These are phyloP conservation scores for Rhodosporidiobolus odoratus DNA, from an alignment of 768 basidiomycete species.

Conservation along the genomic window DNA sequence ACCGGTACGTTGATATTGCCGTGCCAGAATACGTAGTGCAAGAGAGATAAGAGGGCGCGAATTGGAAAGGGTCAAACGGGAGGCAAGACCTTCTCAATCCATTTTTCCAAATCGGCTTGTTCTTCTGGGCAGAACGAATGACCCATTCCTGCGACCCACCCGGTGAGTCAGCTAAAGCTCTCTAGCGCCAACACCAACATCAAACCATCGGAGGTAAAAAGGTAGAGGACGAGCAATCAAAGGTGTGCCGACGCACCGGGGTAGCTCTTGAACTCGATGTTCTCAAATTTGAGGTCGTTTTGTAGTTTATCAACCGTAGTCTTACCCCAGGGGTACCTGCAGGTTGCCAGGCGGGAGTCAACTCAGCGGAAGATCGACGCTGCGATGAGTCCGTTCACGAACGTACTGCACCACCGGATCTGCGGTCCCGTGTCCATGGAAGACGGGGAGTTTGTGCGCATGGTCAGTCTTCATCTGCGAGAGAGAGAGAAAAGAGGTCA, in stretches of 20 bases:
- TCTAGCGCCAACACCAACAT: too few relatives aligned
- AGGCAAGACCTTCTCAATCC: conserved; percentile 1
- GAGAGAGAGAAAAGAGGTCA: too few relatives aligned
- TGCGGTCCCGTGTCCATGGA: conserved; percentile 75
- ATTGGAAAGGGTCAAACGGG: background rate
- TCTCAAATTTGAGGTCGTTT: conserved; percentile 53
- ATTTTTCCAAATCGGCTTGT: conserved; percentile 25
- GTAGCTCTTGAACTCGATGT: conserved; percentile 44
- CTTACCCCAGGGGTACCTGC: conserved; percentile 52
- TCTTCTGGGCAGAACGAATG: conserved; percentile 29
- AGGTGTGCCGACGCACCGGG: conserved; percentile 13
- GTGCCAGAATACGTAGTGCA: background rate
- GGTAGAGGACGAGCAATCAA: background rate
- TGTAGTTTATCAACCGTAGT: conserved; percentile 59
- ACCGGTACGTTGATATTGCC: background rate
- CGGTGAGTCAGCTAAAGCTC: background rate
- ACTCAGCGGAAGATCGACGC: background rate
- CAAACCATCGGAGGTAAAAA: background rate
- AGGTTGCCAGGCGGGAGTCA: background rate
- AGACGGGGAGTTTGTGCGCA: conserved; percentile 64
- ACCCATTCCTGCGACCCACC: conserved; percentile 28
- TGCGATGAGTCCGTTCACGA: too few relatives aligned
- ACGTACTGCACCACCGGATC: conserved; percentile 65
- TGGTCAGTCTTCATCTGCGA: conserved; percentile 61
- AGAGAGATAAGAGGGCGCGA: background rate